Evolutionary conservation across 140 eudicot genomes (phyloP), one percentile per base, ranked within the genome.

Genomic region (Erigeron philadelphicus): DNA sequence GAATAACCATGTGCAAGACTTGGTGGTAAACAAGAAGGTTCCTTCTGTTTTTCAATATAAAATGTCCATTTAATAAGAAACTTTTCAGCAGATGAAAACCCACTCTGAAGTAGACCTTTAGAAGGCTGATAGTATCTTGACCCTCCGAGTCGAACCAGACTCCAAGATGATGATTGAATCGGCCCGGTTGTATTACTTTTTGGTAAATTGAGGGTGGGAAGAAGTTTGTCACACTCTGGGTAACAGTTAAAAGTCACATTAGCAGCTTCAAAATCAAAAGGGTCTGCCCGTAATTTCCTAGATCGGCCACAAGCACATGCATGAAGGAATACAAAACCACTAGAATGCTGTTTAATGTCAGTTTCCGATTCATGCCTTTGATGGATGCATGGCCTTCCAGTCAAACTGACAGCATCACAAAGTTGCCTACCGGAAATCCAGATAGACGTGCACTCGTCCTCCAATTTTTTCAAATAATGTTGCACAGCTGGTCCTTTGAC

Each of bases 221-320:
- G 92, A 69, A 84, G 81, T 70, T 88, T 92, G 65, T 92, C 98
- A 67, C 98, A 92, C 47, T 91, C 96, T 3, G 87, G 82, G 74
- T 84, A 92, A 78, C 81, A 70, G 72, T 67, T 86, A 53, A 70
- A 79, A 11, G 74, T 82, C 71, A 85, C 67, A 64, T 92, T 88
- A 45, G 98, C 98, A 10, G 88, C 61, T 75, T 79, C 96, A 74
- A 84, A 88, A 81, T 92, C 95, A 73, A 86, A 92, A 55, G 98
- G 98, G 63, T 92, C 98, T 31, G 80, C 50, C 66, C 85, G 81
- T 38, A 88, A 65, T 62, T 77, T 76, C 74, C 96, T 80, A 11
- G 89, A 77, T 52, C 98, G 86, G 6, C 98, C 98, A 88, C 98
- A 92, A 11, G 95, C 89, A 88, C 98, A 92, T 0, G 96, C 98